Evolutionary conservation across 805 yeast genomes (phyloP).

Genomic region (Suhomyces emberorum): DNA sequence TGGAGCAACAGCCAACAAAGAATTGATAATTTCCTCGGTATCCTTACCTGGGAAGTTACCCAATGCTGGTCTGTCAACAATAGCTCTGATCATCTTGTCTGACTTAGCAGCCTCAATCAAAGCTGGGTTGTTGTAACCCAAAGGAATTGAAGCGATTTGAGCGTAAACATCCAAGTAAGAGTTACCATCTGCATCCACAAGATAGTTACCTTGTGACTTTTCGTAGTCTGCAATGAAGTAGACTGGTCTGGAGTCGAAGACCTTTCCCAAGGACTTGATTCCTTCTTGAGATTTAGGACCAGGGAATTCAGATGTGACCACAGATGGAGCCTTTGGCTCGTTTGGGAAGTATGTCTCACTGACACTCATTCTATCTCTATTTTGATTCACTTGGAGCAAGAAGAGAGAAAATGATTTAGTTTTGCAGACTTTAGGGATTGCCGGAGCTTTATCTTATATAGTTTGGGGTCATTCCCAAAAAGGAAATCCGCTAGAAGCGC

Average conservation of each 20-base stretch:
- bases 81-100: conserved; percentile 65
- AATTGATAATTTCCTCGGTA: conserved; percentile 52
- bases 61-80: conserved; percentile 80
- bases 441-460: too few species aligned
- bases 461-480: conserved; percentile 1
- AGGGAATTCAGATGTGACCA: conserved; percentile 61
- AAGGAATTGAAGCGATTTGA: conserved; percentile 80
- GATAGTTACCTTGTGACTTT: conserved; percentile 75
- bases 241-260: conserved; percentile 69
- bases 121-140: conserved; percentile 84
- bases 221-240: conserved; percentile 75
- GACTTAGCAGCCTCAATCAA: conserved; percentile 65
- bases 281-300: conserved; percentile 66
- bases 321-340: conserved; percentile 73
- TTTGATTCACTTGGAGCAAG: not conserved
- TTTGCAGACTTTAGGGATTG: too few species aligned
- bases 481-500: conserved; percentile 4
- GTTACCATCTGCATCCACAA: conserved; percentile 80
- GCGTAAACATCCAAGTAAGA: conserved; percentile 69
- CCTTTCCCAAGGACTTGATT: conserved; percentile 52
- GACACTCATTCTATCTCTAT: conserved; percentile 32
- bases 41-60: conserved; percentile 57
- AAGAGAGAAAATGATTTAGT: not conserved
- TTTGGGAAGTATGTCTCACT: conserved; percentile 64
- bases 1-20: conserved; percentile 65